Base-by-base conservation (phyloP, 1,139 yeast genomes). In the Neolecta irregularis region DNA sequence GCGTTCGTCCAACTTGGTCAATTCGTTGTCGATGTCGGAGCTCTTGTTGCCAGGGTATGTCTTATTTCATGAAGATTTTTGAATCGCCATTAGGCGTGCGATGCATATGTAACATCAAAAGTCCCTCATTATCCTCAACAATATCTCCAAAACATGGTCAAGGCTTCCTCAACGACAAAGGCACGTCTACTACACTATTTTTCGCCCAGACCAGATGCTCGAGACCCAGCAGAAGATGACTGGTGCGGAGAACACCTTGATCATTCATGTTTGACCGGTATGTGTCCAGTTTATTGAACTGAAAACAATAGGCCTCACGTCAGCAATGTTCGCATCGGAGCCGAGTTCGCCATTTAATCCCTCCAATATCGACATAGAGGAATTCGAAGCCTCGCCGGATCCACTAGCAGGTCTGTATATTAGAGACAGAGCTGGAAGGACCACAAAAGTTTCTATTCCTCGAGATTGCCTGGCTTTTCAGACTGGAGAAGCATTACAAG, bases 241-340 rank as follows among this genome's bases (percentile, higher is more conserved):
- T 72, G 79, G 78, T 72, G 79, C 52, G 77, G 76, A 1, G 74
- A 70, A 44, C 79, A 72, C 48, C 46, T 65, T 32, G 78, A 72
- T 50, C 78, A 72, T 47, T 67, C n/a, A 74, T 69, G 77, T 47
- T 51, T 72, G 23, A 72, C 78, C 0, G 78, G 73, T 0, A 55
- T 69, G 45, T 69, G 61, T 41, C 45, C 67, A n/a, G 64, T 65
- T 39, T 69, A 65, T 40, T 44, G 12, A 7, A 49, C 25, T 53
- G 52, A 4, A 18, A 33, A 28, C 26, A 36, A 5, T 2, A n/a
- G n/a, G 37, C 40, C 26, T 12, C 13, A 9, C 9, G n/a, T 19
- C 26, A 30, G 21, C 17, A 31, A 13, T 17, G 19, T 21, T 33
- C 8, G n/a, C 15, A 5, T 6, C 31, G 24, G 40, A 9, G 15